Conservation (phyloP, 2,329 filamentous ascomycete species). For the Decorospora gaudefroyi region DNA sequence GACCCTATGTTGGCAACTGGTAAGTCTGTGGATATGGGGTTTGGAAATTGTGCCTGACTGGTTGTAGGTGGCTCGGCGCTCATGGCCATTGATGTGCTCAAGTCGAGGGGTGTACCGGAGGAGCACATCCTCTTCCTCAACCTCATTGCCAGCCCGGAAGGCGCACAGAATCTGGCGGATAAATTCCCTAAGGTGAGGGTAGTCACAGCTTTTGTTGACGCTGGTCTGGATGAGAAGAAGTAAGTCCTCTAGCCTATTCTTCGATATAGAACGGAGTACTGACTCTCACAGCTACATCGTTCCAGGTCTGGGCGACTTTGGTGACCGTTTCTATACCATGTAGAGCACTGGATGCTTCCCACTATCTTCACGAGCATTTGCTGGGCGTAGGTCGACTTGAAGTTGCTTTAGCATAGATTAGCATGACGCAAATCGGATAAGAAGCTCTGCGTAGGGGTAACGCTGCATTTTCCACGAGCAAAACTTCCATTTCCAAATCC, state of each 20-base stretch:
- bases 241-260: slow-evolving; percentile 55
- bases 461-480: too few relatives aligned
- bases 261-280: neutral
- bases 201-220: slow-evolving; percentile 93
- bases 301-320: slow-evolving; percentile 91
- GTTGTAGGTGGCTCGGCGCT: slow-evolving; percentile 82
- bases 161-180: slow-evolving; percentile 83
- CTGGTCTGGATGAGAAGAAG: slow-evolving; percentile 98
- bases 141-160: slow-evolving; percentile 94
- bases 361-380: slow-evolving; percentile 12
- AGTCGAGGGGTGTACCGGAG: slow-evolving; percentile 86
- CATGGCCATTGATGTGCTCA: slow-evolving; percentile 94
- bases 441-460: too few relatives aligned
- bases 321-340: slow-evolving; percentile 93
- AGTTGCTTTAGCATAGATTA: slow-evolving; percentile 12
- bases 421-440: slow-evolving; percentile 5
- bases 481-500: neutral
- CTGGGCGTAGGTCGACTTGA: slow-evolving; percentile 10
- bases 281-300: slow-evolving; percentile 76
- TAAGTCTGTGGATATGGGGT: slow-evolving; percentile 48
- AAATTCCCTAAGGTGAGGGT: slow-evolving; percentile 88
- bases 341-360: slow-evolving; percentile 49
- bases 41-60: slow-evolving; percentile 12
- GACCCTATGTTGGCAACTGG: slow-evolving; percentile 99
- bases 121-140: slow-evolving; percentile 96